Evolutionary conservation across 192 early-diverging fungal species (phyloP).

Genomic region (Polychytrium aggregatum): DNA sequence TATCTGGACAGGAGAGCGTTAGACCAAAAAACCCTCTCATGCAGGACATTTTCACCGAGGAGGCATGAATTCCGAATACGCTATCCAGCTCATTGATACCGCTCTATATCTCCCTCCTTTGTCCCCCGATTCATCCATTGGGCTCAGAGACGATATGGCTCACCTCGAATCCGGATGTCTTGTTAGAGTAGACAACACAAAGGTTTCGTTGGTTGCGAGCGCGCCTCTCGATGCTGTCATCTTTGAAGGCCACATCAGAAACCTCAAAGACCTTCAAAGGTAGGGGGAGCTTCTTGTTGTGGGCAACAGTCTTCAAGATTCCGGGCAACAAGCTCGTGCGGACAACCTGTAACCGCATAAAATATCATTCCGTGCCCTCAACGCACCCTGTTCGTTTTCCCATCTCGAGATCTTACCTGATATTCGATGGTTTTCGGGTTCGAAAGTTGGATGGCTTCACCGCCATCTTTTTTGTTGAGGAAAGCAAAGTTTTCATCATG

Average conservation of each 20-base stretch:
- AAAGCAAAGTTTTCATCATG: slow-evolving; percentile 92
- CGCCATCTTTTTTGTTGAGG: slow-evolving; percentile 70
- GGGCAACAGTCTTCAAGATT: slow-evolving; percentile 83
- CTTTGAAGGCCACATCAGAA: slow-evolving; percentile 85
- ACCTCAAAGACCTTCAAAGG: slow-evolving; percentile 96
- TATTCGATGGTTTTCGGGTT: slow-evolving; percentile 90
- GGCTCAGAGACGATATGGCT: neutral
- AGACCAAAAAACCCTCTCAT: too few relatives aligned
- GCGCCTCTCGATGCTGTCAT: slow-evolving; percentile 65
- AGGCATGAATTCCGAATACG: too few relatives aligned
- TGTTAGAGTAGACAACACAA: slow-evolving; percentile 73
- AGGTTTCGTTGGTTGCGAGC: slow-evolving; percentile 82
- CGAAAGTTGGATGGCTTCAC: slow-evolving; percentile 71
- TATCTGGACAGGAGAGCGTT: too few relatives aligned
- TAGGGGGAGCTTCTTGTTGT: slow-evolving; percentile 71
- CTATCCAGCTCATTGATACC: too few relatives aligned
- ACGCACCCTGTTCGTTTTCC: too few relatives aligned
- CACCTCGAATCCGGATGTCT: slow-evolving; percentile 73
- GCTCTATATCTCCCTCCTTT: too few relatives aligned
- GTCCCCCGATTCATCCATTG: too few relatives aligned
- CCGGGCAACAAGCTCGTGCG: slow-evolving; percentile 87
- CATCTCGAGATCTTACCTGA: slow-evolving; percentile 24
- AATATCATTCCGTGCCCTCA: neutral
- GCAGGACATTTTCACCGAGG: too few relatives aligned
- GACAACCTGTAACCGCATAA: slow-evolving; percentile 52